phyloP scores from a whole-genome alignment of 1,284 basidiomycete species.

The Neonothopanus nambi region DNA sequence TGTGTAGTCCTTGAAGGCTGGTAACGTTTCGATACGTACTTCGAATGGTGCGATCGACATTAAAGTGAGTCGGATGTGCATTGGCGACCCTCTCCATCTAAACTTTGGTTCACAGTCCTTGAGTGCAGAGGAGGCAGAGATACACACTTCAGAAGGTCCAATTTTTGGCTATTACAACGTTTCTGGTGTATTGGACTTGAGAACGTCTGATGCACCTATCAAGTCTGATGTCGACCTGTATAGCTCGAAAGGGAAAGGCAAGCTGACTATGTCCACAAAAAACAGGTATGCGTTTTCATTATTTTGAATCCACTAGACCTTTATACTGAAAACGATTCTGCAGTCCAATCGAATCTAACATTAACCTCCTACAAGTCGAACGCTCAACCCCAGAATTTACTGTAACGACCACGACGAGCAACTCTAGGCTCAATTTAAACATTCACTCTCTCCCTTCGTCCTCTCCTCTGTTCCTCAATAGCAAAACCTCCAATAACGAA shows the following conservation, averaged over 20 bases:
- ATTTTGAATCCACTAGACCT: background rate
- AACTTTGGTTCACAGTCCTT: conserved; percentile 16
- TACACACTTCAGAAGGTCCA: conserved; percentile 18
- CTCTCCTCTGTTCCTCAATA: conserved; percentile 1
- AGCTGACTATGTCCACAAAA: conserved; percentile 16
- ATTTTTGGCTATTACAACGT: conserved; percentile 22
- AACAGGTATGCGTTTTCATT: conserved; percentile 20
- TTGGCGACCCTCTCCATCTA: no score
- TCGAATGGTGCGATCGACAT: conserved; percentile 10
- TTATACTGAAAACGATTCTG: background rate
- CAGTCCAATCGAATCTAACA: background rate
- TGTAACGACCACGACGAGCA: conserved; percentile 3
- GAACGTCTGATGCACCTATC: conserved; percentile 21
- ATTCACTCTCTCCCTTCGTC: conserved; percentile 7
- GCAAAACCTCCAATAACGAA: conserved; percentile 11
- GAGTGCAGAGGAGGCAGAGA: conserved; percentile 1
- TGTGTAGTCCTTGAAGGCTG: conserved; percentile 6
- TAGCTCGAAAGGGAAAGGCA: conserved; percentile 7
- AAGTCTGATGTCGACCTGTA: conserved; percentile 17
- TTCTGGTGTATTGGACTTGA: conserved; percentile 12
- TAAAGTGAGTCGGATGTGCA: conserved; percentile 2
- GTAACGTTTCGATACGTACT: conserved; percentile 6
- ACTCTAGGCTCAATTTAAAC: conserved; percentile 11
- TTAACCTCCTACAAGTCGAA: background rate
- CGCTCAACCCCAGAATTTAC: no score